phyloP scores from a whole-genome alignment of 805 yeast species.

The Ogataea thermomethanolica region DNA sequence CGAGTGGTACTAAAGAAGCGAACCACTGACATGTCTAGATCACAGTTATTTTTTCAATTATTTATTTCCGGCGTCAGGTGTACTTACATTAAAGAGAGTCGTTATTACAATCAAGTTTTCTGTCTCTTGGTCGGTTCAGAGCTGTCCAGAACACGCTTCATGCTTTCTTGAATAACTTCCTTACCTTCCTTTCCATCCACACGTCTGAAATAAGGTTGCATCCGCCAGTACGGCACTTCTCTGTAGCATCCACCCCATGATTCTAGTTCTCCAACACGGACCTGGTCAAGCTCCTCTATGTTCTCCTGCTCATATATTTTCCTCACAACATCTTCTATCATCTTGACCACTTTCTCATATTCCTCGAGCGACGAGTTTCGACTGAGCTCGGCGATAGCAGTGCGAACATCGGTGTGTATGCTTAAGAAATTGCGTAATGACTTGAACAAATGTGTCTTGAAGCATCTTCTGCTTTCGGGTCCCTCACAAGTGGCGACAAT shows the following conservation, averaged over 20 bases:
- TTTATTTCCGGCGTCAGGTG: conserved; percentile 3
- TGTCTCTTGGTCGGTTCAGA: conserved; percentile 5
- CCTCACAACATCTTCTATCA: conserved; percentile 65
- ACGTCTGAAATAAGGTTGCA: conserved; percentile 91
- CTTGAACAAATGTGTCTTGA: conserved; percentile 92
- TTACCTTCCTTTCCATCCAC: conserved; percentile 74
- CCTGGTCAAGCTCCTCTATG: conserved; percentile 53
- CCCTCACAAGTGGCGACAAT: conserved; percentile 62
- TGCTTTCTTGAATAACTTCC: conserved; percentile 27
- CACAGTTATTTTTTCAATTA: conserved; percentile 10
- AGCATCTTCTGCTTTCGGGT: conserved; percentile 72
- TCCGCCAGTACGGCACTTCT: conserved; percentile 89
- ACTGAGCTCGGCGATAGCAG: conserved; percentile 54
- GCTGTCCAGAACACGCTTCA: conserved; percentile 19
- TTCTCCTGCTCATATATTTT: conserved; percentile 50
- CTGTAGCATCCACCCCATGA: conserved; percentile 84
- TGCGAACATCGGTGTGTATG: conserved; percentile 72
- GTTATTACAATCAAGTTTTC: background rate
- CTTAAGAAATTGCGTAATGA: conserved; percentile 77
- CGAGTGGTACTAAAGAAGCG: conserved; percentile 3
- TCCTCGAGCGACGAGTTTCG: conserved; percentile 44
- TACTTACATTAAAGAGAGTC: background rate
- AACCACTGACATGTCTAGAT: conserved; percentile 1
- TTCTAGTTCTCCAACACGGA: conserved; percentile 46
- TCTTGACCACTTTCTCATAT: conserved; percentile 48